Conservation (phyloP, 2,329 filamentous ascomycete species). For the Huntiella abstrusa region DNA sequence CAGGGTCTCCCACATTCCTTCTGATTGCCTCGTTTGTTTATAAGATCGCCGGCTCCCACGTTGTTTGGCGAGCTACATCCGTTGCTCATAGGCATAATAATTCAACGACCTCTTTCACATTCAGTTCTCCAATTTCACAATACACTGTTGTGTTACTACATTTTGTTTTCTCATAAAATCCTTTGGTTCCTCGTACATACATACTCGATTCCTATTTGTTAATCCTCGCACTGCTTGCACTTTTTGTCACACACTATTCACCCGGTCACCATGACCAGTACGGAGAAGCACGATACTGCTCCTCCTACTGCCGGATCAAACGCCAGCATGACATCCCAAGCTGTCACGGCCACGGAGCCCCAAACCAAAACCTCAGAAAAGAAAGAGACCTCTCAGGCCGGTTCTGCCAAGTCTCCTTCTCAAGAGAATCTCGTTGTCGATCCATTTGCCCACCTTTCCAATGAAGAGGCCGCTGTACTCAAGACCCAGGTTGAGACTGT, state of each 20-base stretch:
- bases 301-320: neutral
- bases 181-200: neutral
- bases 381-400: too few species aligned
- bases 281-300: neutral
- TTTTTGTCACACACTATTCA: neutral
- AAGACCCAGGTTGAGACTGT: slow-evolving; percentile 49
- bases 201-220: neutral
- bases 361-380: too few species aligned
- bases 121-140: neutral
- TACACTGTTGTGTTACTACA: neutral
- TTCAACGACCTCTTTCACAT: neutral
- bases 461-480: slow-evolving; percentile 47
- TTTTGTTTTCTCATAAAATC: neutral
- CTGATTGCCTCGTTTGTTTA: too few species aligned
- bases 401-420: neutral
- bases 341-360: neutral
- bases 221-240: neutral
- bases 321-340: neutral
- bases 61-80: too few species aligned
- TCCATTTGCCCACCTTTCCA: slow-evolving; percentile 42
- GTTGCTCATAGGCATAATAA: too few species aligned
- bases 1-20: too few species aligned
- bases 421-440: slow-evolving; percentile 20
- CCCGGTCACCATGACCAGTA: neutral
- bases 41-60: too few species aligned